These are phyloP conservation scores for Nitzschia sp. DNA, from an alignment of 108 stramenopile genomes.

Conservation along the genomic window DNA sequence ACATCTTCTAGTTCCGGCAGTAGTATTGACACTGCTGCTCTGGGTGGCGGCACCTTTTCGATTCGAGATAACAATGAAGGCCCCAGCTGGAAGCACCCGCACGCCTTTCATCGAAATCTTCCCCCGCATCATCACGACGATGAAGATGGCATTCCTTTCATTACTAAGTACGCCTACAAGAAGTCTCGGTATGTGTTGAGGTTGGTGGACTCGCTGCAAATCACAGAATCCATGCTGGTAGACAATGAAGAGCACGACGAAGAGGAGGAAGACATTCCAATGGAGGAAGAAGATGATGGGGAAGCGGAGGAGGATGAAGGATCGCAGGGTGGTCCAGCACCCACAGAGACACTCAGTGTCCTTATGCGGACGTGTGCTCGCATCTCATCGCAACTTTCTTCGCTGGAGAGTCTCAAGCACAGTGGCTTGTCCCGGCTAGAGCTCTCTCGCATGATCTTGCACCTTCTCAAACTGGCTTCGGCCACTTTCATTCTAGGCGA, in stretches of 20 bases:
- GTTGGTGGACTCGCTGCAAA: conserved; percentile 57
- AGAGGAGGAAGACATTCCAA: conserved; percentile 21
- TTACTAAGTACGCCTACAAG: conserved; percentile 65
- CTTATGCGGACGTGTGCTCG: conserved; percentile 61
- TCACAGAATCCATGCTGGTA: conserved; percentile 48
- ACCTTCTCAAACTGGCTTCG: conserved; percentile 61
- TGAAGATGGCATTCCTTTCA: conserved; percentile 61
- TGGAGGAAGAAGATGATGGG: conserved; percentile 31
- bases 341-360: conserved; percentile 13
- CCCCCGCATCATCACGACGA: conserved; percentile 57
- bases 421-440: conserved; percentile 61
- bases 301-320: conserved; percentile 22
- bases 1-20: no score
- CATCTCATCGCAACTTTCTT: conserved; percentile 62
- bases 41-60: neutral
- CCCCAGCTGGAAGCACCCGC: conserved; percentile 46
- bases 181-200: conserved; percentile 59
- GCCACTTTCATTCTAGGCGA: conserved; percentile 51
- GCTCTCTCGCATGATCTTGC: conserved; percentile 59
- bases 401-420: conserved; percentile 66
- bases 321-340: conserved; percentile 9
- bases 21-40: no score
- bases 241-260: conserved; percentile 38
- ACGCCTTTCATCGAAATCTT: conserved; percentile 70
- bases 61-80: conserved; percentile 16